Base-by-base conservation (phyloP, 805 yeast genomes). In the Kodamaea kakaduensis region DNA sequence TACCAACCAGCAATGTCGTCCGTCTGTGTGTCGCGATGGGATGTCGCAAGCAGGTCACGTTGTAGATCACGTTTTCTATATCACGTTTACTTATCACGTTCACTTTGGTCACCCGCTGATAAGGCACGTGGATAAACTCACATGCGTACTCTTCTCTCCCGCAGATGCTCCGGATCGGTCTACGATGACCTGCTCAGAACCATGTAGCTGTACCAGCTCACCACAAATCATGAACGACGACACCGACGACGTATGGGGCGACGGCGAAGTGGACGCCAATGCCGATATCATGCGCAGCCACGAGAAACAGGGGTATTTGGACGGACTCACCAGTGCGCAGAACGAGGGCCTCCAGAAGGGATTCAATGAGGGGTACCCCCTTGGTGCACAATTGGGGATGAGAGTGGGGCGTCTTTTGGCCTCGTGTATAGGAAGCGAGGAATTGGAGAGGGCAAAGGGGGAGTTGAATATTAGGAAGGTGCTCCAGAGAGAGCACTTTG, bases 231-330 rank as follows among this genome's bases (percentile, higher is more conserved):
- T n/a, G n/a, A n/a, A n/a, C n/a, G 21, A 9, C 5, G 37, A 21
- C 8, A 15, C n/a, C 15, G 59, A 51, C 21, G 64, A 59, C 36
- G 41, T 61, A 4, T 61, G 66, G 66, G 58, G 46, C 10, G 61
- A 58, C 19, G 55, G 50, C 5, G 62, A 54, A n/a, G 42, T 38
- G 2, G 37, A 34, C 8, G 38, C 53, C n/a, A 37, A 46, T 25
- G 53, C 54, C 15, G 64, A 58, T 40, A 35, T 81, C 31, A 61
- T 74, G 46, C 59, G 89, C 19, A 70, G 67, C 7, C 96, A 89
- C 52, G 68, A 67, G 6, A 84, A 84, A 44, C 81, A 81, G 43
- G 97, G 97, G 0, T 89, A 85, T 46, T 58, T 86, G 4, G 95
- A 83, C 41, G 97, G 97, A 0, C 51, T 89, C 5, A 67, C 85